Base-by-base conservation (phyloP, 2,329 filamentous ascomycete genomes). In the Aspergillus aculeatinus region DNA sequence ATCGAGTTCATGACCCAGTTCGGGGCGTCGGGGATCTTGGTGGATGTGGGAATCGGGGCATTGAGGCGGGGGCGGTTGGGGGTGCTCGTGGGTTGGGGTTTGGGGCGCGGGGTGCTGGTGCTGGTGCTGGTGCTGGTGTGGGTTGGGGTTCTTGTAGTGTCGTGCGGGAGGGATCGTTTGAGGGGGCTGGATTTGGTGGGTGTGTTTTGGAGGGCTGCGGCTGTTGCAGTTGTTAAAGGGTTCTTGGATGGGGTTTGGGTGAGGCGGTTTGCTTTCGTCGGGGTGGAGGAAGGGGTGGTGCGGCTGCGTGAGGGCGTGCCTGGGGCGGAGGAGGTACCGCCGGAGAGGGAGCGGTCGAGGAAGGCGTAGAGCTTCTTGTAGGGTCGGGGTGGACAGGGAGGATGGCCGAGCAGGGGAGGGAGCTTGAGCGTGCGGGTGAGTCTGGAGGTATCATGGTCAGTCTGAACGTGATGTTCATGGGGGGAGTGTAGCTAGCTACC, bases 331-430 rank as follows among this genome's bases (percentile, higher is more conserved):
- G 49, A 77, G n/a, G 73, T 63, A 39, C 79, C 70, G 51, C 71
- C 61, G 11, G 68, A 62, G 5, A 98, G 80, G 47, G 88, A 87
- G 58, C 85, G 86, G 67, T 94, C 89, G 61, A 98, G 85, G 72
- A 94, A 92, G 33, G 80, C 80, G 74, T 93, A 95, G 42, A 98
- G 82, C 60, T 91, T 91, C 69, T 90, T 90, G 80, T 98, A 98
- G 55, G 92, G 83, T 58, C 87, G 85, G 1, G 91, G 92, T 51
- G 88, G 87, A 56, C 92, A 89, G 4, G 92, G 92, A 2, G 92
- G 91, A 4, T 87, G 84, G 2, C 89, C 85, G 63, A 90, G 85
- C 60, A 93, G 88, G 1, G 87, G 84, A 0, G 93, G 92, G 7
- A 96, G 85, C 70, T 92, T 86, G 49, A 96, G 84, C 0, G 82